A percentile compares a stretch with the other conserved stretches of the same genome.
Conservation (phyloP, 768 basidiomycete species). For the Vararia minispora region DNA sequence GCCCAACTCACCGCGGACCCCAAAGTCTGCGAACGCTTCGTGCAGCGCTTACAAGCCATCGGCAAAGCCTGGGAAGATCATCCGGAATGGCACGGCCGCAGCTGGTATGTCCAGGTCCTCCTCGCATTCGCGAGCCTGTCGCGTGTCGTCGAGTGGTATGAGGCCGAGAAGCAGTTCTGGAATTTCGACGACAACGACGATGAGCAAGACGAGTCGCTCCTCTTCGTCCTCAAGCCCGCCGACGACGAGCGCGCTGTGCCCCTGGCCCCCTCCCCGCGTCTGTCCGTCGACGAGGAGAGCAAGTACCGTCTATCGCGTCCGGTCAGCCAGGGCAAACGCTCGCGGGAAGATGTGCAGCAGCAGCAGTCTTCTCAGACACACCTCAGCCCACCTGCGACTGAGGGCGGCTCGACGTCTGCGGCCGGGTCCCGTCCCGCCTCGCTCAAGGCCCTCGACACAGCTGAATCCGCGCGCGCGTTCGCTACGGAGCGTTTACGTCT, state of each 20-base stretch:
- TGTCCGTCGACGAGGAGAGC: slow-evolving; percentile 43
- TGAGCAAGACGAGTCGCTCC: slow-evolving; percentile 82
- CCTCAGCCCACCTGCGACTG: too few species aligned
- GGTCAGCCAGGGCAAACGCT: slow-evolving; percentile 38
- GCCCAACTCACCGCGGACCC: slow-evolving; percentile 77
- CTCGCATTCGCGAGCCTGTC: slow-evolving; percentile 92
- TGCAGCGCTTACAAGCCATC: slow-evolving; percentile 83
- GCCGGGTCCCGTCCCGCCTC: slow-evolving; percentile 14
- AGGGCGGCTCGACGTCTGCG: slow-evolving; percentile 14
- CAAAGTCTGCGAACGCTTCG: slow-evolving; percentile 75
- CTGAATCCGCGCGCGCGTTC: slow-evolving; percentile 72
- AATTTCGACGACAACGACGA: slow-evolving; percentile 91
- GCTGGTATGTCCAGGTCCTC: slow-evolving; percentile 96
- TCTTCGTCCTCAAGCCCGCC: slow-evolving; percentile 87
- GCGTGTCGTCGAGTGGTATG: slow-evolving; percentile 99
- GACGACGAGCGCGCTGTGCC: slow-evolving; percentile 42
- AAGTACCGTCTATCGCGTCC: slow-evolving; percentile 37
- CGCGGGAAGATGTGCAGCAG: slow-evolving; percentile 37
- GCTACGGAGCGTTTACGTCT: slow-evolving; percentile 81
- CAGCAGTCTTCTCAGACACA: too few species aligned
- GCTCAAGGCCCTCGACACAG: slow-evolving; percentile 44
- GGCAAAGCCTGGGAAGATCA: slow-evolving; percentile 97
- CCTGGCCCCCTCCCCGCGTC: slow-evolving; percentile 27
- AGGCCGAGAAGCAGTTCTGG: slow-evolving; percentile 99
- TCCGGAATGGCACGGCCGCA: slow-evolving; percentile 94